Base-by-base conservation (phyloP, 1,284 basidiomycete species). In the Cutaneotrichosporon mucoides region DNA sequence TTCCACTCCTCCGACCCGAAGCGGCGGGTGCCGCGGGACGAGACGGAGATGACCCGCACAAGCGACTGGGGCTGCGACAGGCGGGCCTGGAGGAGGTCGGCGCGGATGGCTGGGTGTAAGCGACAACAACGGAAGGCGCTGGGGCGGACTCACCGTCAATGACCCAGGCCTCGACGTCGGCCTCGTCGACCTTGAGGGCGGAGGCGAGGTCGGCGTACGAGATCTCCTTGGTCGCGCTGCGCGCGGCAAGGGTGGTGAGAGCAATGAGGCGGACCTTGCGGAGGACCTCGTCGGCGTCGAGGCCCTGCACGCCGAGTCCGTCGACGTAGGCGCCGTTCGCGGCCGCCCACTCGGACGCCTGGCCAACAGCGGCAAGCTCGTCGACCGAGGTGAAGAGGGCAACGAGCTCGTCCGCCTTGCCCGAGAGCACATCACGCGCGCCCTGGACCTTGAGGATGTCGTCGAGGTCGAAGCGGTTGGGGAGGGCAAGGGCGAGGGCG, bases 101-200 rank as follows among this genome's bases (percentile, higher is more conserved):
- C 84, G 64, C 90, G 89, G 72, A 96, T 93, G 57, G 89, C 92
- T 94, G 64, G 24, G 13, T 10, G 49, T 55, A 15, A 56, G 35
- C 35, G 15, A 7, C 43, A 13, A 7, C 6, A 44, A n/a, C 43
- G 8, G 6, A 6, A 24, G 16, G 10, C 6, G 13, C 9, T 46
- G 4, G 40, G 41, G 7, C n/a, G n/a, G 12, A 52, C 81, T 58
- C 73, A 92, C 92, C 88, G 76, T 95, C 92, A 68, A 95, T 95
- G 53, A 88, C 87, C 91, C 90, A 95, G 70, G 85, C 86, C 76
- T 96, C 93, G 35, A 96, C 90, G 60, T 91, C 82, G 36, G 82
- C 80, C 33, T 79, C 69, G 42, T 86, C 83, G 10, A 94, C 83
- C 61, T 87, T 83, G 47, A 95, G 79, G 7, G 84, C 82, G 11